Evolutionary conservation across 257 asterid species (phyloP).

Genomic region (Lavandula angustifolia): DNA sequence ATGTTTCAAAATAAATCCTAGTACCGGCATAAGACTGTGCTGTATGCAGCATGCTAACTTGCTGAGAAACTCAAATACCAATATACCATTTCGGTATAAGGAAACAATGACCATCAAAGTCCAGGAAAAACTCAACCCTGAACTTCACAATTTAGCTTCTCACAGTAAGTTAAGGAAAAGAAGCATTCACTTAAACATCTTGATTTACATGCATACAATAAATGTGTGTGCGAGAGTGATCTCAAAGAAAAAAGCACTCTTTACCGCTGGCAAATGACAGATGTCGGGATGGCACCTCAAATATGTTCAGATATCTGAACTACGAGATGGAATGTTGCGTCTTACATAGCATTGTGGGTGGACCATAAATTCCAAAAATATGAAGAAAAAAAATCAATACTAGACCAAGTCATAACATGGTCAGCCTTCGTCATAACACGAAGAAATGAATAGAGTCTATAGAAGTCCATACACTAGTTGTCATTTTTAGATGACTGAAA

Average conservation of each 20-base stretch:
- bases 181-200: neutral
- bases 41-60: neutral
- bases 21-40: neutral
- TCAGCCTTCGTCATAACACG: slow-evolving; percentile 8
- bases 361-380: neutral
- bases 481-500: neutral
- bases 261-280: neutral
- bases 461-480: neutral
- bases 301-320: neutral
- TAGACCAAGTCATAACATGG: neutral
- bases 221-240: neutral
- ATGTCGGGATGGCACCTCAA: neutral
- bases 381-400: neutral
- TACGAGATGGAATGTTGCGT: neutral
- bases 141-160: slow-evolving; percentile 7
- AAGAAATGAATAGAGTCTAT: neutral
- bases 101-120: neutral
- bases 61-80: too few relatives aligned
- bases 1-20: neutral
- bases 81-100: neutral
- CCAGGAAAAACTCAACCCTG: neutral
- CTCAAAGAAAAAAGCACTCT: neutral
- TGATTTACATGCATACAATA: neutral
- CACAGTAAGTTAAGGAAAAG: neutral
- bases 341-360: neutral